Evolutionary conservation across 2,329 filamentous ascomycete species (phyloP), one percentile per base, ranked within the genome.

Genomic region (Aaosphaeria pasadenensis): DNA sequence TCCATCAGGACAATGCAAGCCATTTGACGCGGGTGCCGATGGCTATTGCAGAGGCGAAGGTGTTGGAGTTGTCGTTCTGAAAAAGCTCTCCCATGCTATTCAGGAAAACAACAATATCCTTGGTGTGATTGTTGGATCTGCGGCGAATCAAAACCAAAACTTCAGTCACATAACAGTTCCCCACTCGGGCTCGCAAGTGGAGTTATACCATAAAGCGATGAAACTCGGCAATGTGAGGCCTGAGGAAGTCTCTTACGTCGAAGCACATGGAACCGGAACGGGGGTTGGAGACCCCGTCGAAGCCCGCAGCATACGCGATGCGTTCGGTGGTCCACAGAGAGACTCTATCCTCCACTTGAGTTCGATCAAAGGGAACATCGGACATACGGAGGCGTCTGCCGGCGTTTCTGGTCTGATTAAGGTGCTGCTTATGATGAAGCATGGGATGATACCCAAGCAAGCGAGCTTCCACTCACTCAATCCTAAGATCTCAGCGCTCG

Each of bases 31-130:
- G 1, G 24, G 30, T 0, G 79, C 78, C 0, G 76, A 81, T 58
- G 79, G 80, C 4, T 83, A 82, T 53, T 80, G 77, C 49, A 72
- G 80, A 6, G 57, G 50, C 5, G 80, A 83, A 44, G 78, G 69
- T 7, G 69, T 75, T 13, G 76, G 69, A 0, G 63, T 73, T 4
- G 66, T 83, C 5, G 67, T 82, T 2, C 53, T 83, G 17, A 83
- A 82, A 58, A 60, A 70, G 5, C 58, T 81, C 1, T 63, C 72
- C 5, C 70, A 77, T 55, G 81, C 81, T 1, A 44, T 74, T n/a
- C 68, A 67, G 1, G 79, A 83, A 44, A 75, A 76, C 2, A 80
- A 64, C 51, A 60, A 65, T 4, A 74, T 83, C 31, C 49, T 74
- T 1, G 79, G 68, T 3, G 69, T 77, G 0, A 74, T 80, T 39